Conservation (phyloP, 2,329 filamentous ascomycete species). For the Aspergillus hortae region DNA sequence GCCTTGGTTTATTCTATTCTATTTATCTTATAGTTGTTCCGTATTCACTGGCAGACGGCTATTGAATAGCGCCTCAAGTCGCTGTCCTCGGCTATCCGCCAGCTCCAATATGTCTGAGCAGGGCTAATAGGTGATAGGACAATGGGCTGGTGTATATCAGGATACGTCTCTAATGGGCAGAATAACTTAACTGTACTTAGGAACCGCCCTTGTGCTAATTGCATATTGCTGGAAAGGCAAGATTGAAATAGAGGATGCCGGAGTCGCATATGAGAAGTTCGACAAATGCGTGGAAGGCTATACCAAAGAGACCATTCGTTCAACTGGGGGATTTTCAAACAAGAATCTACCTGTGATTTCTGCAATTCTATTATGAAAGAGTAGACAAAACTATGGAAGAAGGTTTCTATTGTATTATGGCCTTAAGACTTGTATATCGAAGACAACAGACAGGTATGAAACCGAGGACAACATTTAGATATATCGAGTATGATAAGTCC, state of each 20-base stretch:
- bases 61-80: slow-evolving; percentile 14
- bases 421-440: no score
- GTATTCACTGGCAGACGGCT: neutral
- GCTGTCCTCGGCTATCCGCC: slow-evolving; percentile 18
- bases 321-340: slow-evolving; percentile 48
- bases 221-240: slow-evolving; percentile 62
- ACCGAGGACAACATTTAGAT: no score
- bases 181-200: slow-evolving; percentile 10
- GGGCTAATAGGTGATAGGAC: slow-evolving; percentile 19
- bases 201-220: slow-evolving; percentile 57
- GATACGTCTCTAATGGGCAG: neutral
- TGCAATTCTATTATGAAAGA: neutral
- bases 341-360: neutral
- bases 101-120: slow-evolving; percentile 13
- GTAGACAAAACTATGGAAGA: no score
- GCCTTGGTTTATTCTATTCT: no score
- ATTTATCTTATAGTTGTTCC: no score
- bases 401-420: no score
- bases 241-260: slow-evolving; percentile 60
- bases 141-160: slow-evolving; percentile 13
- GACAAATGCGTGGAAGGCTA: slow-evolving; percentile 64
- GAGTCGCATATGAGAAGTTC: slow-evolving; percentile 62
- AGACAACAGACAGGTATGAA: no score
- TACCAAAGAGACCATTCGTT: slow-evolving; percentile 66
- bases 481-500: no score